phyloP scores from a whole-genome alignment of 1,139 yeast genomes.

The Kurtzmaniella quercitrusa region DNA sequence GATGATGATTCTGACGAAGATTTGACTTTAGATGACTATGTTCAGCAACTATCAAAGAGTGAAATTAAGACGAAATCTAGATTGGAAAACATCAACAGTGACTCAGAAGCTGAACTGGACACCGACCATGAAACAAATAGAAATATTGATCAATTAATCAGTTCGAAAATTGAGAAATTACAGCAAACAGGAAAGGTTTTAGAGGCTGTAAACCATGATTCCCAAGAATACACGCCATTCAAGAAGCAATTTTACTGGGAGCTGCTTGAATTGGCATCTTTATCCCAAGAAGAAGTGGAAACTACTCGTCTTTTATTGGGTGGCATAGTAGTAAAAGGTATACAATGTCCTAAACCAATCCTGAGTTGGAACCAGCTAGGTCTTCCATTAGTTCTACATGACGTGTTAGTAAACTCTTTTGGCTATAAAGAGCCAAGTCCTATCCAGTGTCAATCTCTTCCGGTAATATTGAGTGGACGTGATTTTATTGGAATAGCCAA shows the following conservation, averaged over 20 bases:
- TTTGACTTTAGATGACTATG: background rate
- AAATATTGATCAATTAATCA: slow-evolving; percentile 21
- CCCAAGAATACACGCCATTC: slow-evolving; percentile 50
- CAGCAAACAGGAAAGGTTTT: slow-evolving; percentile 35
- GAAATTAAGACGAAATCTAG: background rate
- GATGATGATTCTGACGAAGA: slow-evolving; percentile 3
- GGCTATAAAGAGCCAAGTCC: slow-evolving; percentile 70
- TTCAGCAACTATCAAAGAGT: background rate
- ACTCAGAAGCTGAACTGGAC: slow-evolving; percentile 13
- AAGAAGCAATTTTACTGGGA: slow-evolving; percentile 63
- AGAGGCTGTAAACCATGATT: slow-evolving; percentile 40
- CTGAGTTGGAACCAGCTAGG: slow-evolving; percentile 81
- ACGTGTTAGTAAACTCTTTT: slow-evolving; percentile 46
- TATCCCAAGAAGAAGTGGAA: slow-evolving; percentile 51
- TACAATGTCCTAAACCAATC: slow-evolving; percentile 62
- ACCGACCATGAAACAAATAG: slow-evolving; percentile 19
- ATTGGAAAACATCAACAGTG: slow-evolving; percentile 10
- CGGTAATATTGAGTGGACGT: slow-evolving; percentile 84
- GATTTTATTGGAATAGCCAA: slow-evolving; percentile 94
- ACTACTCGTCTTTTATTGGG: slow-evolving; percentile 54
- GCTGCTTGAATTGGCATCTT: slow-evolving; percentile 47
- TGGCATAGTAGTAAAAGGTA: slow-evolving; percentile 62
- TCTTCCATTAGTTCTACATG: slow-evolving; percentile 55
- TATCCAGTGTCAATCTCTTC: slow-evolving; percentile 88
- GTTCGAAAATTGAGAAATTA: slow-evolving; percentile 26